Percentiles rank a stretch among this genome's conserved stretches.
Conservation (phyloP, 495 filamentous ascomycete species). For the Penicillium desertorum region DNA sequence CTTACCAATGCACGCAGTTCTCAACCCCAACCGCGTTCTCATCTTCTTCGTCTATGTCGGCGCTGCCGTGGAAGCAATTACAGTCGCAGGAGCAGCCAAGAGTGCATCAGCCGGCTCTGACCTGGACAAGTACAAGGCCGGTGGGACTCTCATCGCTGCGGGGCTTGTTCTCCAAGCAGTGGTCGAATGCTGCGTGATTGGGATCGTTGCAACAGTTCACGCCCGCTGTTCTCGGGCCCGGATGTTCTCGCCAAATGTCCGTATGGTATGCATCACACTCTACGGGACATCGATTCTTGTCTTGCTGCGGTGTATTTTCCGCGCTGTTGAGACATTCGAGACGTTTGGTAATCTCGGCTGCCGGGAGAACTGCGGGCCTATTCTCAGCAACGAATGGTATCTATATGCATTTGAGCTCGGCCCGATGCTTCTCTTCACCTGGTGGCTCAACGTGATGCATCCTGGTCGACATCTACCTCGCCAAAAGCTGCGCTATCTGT, state of each 20-base stretch:
- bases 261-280: slow-evolving; percentile 35
- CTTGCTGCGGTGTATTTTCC: slow-evolving; percentile 40
- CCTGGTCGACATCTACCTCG: slow-evolving; percentile 35
- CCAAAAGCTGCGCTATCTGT: slow-evolving; percentile 34
- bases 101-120: slow-evolving; percentile 28
- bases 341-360: slow-evolving; percentile 22
- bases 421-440: slow-evolving; percentile 41
- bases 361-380: slow-evolving; percentile 25
- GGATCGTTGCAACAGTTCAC: slow-evolving; percentile 38
- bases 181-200: slow-evolving; percentile 36
- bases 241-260: slow-evolving; percentile 35
- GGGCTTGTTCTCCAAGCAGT: slow-evolving; percentile 38
- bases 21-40: slow-evolving; percentile 41
- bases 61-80: slow-evolving; percentile 37
- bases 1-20: slow-evolving; percentile 42
- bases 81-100: slow-evolving; percentile 40
- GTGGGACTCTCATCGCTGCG: slow-evolving; percentile 34
- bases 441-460: slow-evolving; percentile 40
- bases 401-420: slow-evolving; percentile 41
- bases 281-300: slow-evolving; percentile 42
- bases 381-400: slow-evolving; percentile 41
- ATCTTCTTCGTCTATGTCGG: slow-evolving; percentile 39
- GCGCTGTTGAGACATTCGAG: slow-evolving; percentile 39
- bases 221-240: slow-evolving; percentile 22
- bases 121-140: slow-evolving; percentile 23